These are phyloP conservation scores for Raddia guianensis DNA, from an alignment of 176 grass and related monocot genomes.

Conservation along the genomic window DNA sequence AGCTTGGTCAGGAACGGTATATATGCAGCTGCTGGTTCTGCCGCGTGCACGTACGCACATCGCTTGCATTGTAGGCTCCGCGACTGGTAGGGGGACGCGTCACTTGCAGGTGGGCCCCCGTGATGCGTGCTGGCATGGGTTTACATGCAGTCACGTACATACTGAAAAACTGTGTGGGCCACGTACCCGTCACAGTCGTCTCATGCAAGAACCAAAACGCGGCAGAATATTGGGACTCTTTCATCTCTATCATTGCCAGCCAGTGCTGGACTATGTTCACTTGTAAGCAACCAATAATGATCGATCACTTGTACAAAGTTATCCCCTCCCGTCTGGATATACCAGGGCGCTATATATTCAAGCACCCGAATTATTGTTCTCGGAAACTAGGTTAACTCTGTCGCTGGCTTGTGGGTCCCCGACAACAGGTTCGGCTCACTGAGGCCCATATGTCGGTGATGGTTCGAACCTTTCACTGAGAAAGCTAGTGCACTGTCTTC, in stretches of 20 bases:
- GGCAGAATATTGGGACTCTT: constrained; percentile 9
- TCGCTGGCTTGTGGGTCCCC: neutral
- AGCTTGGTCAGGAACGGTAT: too few species aligned
- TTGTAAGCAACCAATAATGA: neutral
- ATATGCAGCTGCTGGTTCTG: neutral
- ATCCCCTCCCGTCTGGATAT: neutral
- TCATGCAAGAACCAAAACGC: constrained; percentile 24
- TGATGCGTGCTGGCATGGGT: constrained; percentile 42
- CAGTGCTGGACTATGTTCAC: neutral
- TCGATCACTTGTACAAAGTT: neutral
- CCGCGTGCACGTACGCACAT: neutral
- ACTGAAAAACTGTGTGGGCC: neutral
- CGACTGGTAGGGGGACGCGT: neutral
- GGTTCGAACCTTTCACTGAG: neutral
- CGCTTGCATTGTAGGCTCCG: neutral
- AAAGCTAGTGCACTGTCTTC: neutral
- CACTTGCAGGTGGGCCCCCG: neutral
- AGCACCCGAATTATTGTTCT: neutral
- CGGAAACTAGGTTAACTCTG: neutral
- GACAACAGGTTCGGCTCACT: too few species aligned
- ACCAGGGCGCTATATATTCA: neutral
- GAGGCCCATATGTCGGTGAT: neutral
- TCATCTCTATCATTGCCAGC: constrained; percentile 26
- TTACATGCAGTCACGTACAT: neutral
- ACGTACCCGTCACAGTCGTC: neutral